These are phyloP conservation scores for Jamesozyma rosinii DNA, from an alignment of 805 yeast genomes.

Conservation along the genomic window DNA sequence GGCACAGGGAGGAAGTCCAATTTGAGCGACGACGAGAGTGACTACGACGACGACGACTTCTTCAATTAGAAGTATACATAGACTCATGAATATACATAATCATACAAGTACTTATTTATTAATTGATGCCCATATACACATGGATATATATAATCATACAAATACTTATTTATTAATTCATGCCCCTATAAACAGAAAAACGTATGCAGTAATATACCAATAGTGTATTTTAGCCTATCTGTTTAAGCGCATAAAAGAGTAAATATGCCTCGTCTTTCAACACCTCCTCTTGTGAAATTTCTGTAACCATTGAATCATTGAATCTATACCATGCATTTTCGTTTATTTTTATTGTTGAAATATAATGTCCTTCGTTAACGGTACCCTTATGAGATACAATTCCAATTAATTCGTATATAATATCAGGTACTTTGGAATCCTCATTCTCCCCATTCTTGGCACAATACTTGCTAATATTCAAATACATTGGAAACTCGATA, in stretches of 20 bases:
- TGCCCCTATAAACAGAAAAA: not conserved
- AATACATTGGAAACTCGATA: slow-evolving; percentile 60
- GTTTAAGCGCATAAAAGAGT: slow-evolving; percentile 49
- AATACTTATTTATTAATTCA: not conserved
- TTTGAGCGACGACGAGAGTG: slow-evolving; percentile 36
- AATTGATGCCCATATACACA: not conserved
- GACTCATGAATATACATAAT: not conserved
- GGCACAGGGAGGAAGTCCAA: slow-evolving; percentile 31
- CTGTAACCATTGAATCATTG: slow-evolving; percentile 77
- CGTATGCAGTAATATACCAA: not conserved
- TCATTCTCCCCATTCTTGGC: slow-evolving; percentile 5
- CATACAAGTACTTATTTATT: not conserved
- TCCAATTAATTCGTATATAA: slow-evolving; percentile 76
- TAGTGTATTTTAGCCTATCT: slow-evolving; percentile 13
- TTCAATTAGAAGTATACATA: slow-evolving; percentile 33
- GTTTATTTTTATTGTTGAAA: slow-evolving; percentile 64
- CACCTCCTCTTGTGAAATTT: slow-evolving; percentile 57
- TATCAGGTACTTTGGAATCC: slow-evolving; percentile 26
- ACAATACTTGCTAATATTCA: slow-evolving; percentile 61
- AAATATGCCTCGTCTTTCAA: slow-evolving; percentile 68
- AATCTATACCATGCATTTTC: slow-evolving; percentile 81
- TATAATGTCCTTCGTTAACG: slow-evolving; percentile 92
- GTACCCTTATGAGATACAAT: slow-evolving; percentile 85
- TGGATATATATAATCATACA: too few species aligned
- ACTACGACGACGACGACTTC: slow-evolving; percentile 38